phyloP scores from a whole-genome alignment of 2,329 filamentous ascomycete species.

The Aureobasidium pullulans region DNA sequence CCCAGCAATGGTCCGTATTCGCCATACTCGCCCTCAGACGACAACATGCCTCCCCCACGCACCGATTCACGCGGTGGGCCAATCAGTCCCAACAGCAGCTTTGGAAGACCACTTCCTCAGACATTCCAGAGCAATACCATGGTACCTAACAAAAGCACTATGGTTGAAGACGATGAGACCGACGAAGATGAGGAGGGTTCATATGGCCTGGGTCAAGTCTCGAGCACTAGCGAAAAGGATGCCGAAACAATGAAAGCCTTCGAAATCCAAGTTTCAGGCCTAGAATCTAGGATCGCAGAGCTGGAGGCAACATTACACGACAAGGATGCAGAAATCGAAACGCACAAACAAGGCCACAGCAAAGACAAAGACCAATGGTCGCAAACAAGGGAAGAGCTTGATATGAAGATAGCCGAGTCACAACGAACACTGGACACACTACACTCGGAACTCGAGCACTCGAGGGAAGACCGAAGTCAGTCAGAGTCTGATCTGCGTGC shows the following conservation, averaged over 20 bases:
- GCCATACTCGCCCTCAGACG: slow-evolving; percentile 35
- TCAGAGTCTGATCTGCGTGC: slow-evolving; percentile 17
- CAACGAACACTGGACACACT: slow-evolving; percentile 15
- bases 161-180: slow-evolving; percentile 92
- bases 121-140: slow-evolving; percentile 94
- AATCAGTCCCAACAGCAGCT: slow-evolving; percentile 41
- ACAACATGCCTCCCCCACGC: slow-evolving; percentile 38
- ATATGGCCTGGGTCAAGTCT: slow-evolving; percentile 51
- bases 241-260: slow-evolving; percentile 67
- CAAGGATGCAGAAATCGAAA: slow-evolving; percentile 64
- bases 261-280: slow-evolving; percentile 64
- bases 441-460: slow-evolving; percentile 43
- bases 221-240: slow-evolving; percentile 26
- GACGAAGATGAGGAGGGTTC: slow-evolving; percentile 52
- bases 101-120: slow-evolving; percentile 72
- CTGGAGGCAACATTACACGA: slow-evolving; percentile 63
- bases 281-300: slow-evolving; percentile 65
- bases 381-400: slow-evolving; percentile 60
- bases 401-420: slow-evolving; percentile 22
- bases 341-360: slow-evolving; percentile 40
- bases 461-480: slow-evolving; percentile 41
- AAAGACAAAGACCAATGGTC: slow-evolving; percentile 23
- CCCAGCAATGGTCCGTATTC: slow-evolving; percentile 5
- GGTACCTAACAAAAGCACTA: slow-evolving; percentile 93
- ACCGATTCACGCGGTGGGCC: slow-evolving; percentile 19